Evolutionary conservation across 441 rosid genomes (phyloP), one percentile per base, ranked within the genome.

Genomic region (Jatropha multifida): DNA sequence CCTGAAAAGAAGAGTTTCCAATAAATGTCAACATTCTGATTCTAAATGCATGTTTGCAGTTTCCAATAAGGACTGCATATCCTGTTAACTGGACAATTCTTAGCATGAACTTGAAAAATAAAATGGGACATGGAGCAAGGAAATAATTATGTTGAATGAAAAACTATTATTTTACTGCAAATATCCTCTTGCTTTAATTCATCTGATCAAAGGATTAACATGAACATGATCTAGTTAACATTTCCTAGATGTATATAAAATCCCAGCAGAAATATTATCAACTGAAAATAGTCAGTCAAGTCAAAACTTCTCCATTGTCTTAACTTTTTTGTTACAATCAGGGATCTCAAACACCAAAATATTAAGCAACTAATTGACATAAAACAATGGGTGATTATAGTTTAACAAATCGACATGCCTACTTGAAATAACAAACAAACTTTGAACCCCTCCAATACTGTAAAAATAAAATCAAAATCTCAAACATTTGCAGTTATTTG

Each of bases 321-420:
- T 41, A 51, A 42, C 4, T 5, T 42, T 42, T 26, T 49, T 38
- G 71, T 17, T 52, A 52, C 46, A 69, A 51, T 10, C 15, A 32
- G 17, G 23, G 61, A 69, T 15, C 44, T 52, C 13, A 42, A 41
- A 17, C 14, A 63, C 17, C 41, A 5, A 23, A 55, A 64, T 10
- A 61, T 62, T 15, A 14, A 60, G n/a, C 63, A 73, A 68, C 64
- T 67, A 73, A 52, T 67, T 67, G 55, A 41, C 64, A 58, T 18
- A 27, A 38, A 26, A 71, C n/a, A 41, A 40, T n/a, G 3, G 60
- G 4, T 54, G 60, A 51, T 14, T 9, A 41, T 40, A 51, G 17
- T 69, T 38, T 69, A 8, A 9, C 18, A 37, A 32, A 27, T 49
- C 32, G 10, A 69, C 7, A 7, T 37, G 27, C 59, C 51, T 3